A percentile compares a stretch with the other conserved stretches of the same genome.
phyloP scores from a whole-genome alignment of 805 yeast genomes.

The Pichia thaimueangensis region DNA sequence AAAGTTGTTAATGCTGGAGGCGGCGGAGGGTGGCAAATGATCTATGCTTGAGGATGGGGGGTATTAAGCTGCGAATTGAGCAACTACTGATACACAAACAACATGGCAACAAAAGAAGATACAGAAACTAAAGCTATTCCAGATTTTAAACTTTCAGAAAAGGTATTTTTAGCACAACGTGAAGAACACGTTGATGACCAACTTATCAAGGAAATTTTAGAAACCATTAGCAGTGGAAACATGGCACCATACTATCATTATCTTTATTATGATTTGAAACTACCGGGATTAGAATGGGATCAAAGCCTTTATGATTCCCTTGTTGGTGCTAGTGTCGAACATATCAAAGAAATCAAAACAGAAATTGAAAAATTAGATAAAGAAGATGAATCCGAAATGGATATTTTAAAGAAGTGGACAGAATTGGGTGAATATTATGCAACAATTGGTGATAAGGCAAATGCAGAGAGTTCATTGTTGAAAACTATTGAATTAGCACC shows the following conservation, averaged over 20 bases:
- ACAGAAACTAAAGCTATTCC: slow-evolving; percentile 47
- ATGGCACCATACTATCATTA: slow-evolving; percentile 82
- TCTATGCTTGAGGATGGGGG: too few species aligned
- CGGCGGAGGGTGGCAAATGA: too few species aligned
- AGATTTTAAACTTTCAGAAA: slow-evolving; percentile 74
- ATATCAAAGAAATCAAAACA: slow-evolving; percentile 47
- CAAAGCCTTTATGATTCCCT: slow-evolving; percentile 47
- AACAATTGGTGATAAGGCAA: slow-evolving; percentile 69
- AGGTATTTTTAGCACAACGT: slow-evolving; percentile 55
- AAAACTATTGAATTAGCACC: slow-evolving; percentile 76
- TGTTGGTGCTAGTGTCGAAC: slow-evolving; percentile 45
- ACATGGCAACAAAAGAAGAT: slow-evolving; percentile 9
- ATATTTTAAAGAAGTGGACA: slow-evolving; percentile 67
- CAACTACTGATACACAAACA: too few species aligned
- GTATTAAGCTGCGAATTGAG: too few species aligned
- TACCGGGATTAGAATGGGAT: slow-evolving; percentile 50
- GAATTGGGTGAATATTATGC: slow-evolving; percentile 86
- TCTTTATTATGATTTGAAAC: slow-evolving; percentile 42
- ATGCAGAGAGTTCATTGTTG: slow-evolving; percentile 59
- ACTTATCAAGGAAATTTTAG: slow-evolving; percentile 42
- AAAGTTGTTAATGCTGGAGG: too few species aligned
- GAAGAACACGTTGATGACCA: slow-evolving; percentile 18
- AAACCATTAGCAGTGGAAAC: slow-evolving; percentile 49
- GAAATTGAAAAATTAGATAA: slow-evolving; percentile 48
- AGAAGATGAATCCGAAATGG: slow-evolving; percentile 83